phyloP scores from a whole-genome alignment of 2,329 filamentous ascomycete species.

The Venturia oleaginea region DNA sequence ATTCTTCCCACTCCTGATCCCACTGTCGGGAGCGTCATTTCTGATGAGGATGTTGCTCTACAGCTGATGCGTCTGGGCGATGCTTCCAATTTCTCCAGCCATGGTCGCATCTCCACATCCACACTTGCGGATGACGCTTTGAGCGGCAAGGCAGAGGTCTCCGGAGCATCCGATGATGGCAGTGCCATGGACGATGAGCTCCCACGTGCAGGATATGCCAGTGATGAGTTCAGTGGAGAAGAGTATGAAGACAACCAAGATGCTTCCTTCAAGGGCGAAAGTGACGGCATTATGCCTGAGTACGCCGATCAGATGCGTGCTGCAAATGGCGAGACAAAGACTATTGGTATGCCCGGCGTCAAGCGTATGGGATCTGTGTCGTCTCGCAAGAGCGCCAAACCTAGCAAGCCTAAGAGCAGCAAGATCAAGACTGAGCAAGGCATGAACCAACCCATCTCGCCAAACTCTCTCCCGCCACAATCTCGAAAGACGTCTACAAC shows the following conservation, averaged over 20 bases:
- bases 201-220: slow-evolving; percentile 26
- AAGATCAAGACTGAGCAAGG: slow-evolving; percentile 36
- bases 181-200: slow-evolving; percentile 64
- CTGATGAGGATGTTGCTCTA: slow-evolving; percentile 94
- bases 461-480: slow-evolving; percentile 55
- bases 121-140: slow-evolving; percentile 80
- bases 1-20: slow-evolving; percentile 80
- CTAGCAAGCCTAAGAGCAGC: slow-evolving; percentile 12
- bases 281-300: slow-evolving; percentile 36
- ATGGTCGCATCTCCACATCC: slow-evolving; percentile 85
- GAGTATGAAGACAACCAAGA: slow-evolving; percentile 46
- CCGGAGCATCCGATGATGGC: slow-evolving; percentile 64
- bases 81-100: slow-evolving; percentile 76
- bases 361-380: slow-evolving; percentile 25
- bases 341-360: slow-evolving; percentile 23
- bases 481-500: slow-evolving; percentile 67
- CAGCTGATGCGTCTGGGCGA: slow-evolving; percentile 95
- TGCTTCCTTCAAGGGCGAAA: slow-evolving; percentile 45
- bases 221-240: slow-evolving; percentile 52
- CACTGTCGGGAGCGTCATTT: slow-evolving; percentile 95
- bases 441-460: slow-evolving; percentile 40
- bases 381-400: slow-evolving; percentile 32
- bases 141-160: slow-evolving; percentile 80
- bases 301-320: slow-evolving; percentile 24
- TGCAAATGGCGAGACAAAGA: slow-evolving; percentile 33